Evolutionary conservation across 495 filamentous ascomycete species (phyloP).

Genomic region (Letharia columbiana): DNA sequence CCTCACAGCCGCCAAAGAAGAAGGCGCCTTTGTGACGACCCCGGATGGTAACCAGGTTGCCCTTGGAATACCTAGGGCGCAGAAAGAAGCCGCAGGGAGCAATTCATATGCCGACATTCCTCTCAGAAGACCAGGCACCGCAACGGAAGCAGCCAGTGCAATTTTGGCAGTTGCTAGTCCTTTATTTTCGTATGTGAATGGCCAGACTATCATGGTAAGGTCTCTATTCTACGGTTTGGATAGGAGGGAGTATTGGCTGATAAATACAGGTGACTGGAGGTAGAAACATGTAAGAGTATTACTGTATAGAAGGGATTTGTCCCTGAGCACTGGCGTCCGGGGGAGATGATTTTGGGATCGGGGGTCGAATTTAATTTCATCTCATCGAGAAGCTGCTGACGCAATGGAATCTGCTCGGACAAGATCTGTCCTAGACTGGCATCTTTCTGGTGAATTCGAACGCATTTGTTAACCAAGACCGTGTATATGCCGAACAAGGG

Average conservation of each 20-base stretch:
- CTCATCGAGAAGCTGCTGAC: background rate
- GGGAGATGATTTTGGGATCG: background rate
- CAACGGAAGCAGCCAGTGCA: slow-evolving; percentile 70
- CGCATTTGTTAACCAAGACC: background rate
- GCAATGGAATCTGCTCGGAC: background rate
- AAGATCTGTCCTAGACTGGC: background rate
- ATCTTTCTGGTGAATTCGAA: background rate
- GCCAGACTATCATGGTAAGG: slow-evolving; percentile 57
- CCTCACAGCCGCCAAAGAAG: slow-evolving; percentile 71
- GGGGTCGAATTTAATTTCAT: background rate
- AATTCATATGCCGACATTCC: slow-evolving; percentile 62
- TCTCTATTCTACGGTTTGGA: background rate
- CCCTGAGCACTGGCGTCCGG: background rate
- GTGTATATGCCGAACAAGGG: background rate
- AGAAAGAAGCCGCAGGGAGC: slow-evolving; percentile 32
- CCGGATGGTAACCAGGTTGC: slow-evolving; percentile 70
- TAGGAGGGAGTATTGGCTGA: background rate
- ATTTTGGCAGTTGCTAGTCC: slow-evolving; percentile 75
- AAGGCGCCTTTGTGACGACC: slow-evolving; percentile 64
- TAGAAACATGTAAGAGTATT: slow-evolving; percentile 56
- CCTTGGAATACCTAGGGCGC: slow-evolving; percentile 61
- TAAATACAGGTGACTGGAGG: slow-evolving; percentile 62
- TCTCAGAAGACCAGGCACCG: slow-evolving; percentile 61
- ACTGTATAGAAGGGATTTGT: background rate
- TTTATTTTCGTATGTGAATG: slow-evolving; percentile 70